Conservation (phyloP, 768 basidiomycete species). For the Russula ochroleuca region DNA sequence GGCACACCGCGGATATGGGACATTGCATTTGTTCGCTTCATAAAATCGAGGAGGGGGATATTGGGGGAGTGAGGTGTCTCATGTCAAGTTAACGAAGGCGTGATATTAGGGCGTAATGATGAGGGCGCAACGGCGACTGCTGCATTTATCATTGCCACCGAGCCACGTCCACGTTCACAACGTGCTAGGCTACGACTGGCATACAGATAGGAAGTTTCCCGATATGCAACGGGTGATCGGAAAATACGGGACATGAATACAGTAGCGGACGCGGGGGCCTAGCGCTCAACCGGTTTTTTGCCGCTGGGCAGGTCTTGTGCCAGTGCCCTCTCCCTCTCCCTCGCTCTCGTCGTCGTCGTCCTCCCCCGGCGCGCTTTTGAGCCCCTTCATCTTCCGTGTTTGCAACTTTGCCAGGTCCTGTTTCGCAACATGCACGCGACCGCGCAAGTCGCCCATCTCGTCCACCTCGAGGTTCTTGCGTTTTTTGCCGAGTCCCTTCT, state of each 20-base stretch:
- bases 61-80: neutral
- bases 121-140: neutral
- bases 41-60: neutral
- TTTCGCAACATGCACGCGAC: constrained; percentile 80
- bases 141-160: constrained; percentile 4
- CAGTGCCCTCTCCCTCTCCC: constrained; percentile 30
- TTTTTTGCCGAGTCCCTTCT: constrained; percentile 86
- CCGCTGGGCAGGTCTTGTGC: constrained; percentile 25
- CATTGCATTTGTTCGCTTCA: neutral
- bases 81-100: neutral
- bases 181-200: no score
- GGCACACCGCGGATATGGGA: constrained; percentile 2
- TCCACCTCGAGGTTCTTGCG: constrained; percentile 94
- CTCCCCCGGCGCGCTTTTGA: constrained; percentile 46
- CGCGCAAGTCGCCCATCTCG: constrained; percentile 96
- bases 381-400: constrained; percentile 94
- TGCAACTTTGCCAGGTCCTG: constrained; percentile 87
- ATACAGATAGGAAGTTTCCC: no score
- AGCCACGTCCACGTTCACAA: no score
- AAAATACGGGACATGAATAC: no score
- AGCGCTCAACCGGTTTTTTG: constrained; percentile 16
- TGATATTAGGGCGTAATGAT: neutral
- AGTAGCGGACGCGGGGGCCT: no score
- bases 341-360: constrained; percentile 19
- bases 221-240: no score